Conservation (phyloP, 495 filamentous ascomycete genomes). For the Daldinia decipiens region DNA sequence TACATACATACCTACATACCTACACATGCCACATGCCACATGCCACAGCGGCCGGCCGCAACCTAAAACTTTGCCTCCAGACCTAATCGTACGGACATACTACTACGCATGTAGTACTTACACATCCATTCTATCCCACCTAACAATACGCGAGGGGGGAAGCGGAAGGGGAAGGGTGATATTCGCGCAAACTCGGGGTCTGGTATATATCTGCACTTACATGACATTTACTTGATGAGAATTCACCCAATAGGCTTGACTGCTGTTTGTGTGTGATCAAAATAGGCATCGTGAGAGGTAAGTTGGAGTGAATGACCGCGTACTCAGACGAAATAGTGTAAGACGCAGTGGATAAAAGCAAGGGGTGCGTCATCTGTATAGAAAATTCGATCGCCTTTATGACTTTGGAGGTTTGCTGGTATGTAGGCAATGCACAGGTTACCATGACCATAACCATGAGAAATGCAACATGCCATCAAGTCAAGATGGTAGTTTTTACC, state of each 20-base stretch:
- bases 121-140: conserved; percentile 3
- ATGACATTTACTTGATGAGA: conserved; percentile 27
- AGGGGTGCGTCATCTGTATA: conserved; percentile 14
- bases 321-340: conserved; percentile 24
- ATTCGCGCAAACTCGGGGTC: conserved; percentile 38
- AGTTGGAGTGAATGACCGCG: conserved; percentile 23
- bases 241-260: conserved; percentile 28
- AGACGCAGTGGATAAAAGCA: conserved; percentile 1
- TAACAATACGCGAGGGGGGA: not conserved
- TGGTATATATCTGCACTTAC: conserved; percentile 28
- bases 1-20: too few relatives aligned
- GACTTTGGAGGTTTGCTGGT: conserved; percentile 14
- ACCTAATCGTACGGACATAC: conserved; percentile 4
- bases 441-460: not conserved
- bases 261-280: conserved; percentile 35
- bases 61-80: conserved; percentile 36
- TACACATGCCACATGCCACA: conserved; percentile 7
- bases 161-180: conserved; percentile 1
- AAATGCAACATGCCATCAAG: conserved; percentile 42
- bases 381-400: conserved; percentile 5
- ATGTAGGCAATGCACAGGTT: conserved; percentile 9
- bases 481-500: conserved; percentile 11
- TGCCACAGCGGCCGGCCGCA: conserved; percentile 26
- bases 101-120: conserved; percentile 6
- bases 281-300: conserved; percentile 36